Conservation (phyloP, 108 stramenopile genomes). For the Schizochytrium sp. region DNA sequence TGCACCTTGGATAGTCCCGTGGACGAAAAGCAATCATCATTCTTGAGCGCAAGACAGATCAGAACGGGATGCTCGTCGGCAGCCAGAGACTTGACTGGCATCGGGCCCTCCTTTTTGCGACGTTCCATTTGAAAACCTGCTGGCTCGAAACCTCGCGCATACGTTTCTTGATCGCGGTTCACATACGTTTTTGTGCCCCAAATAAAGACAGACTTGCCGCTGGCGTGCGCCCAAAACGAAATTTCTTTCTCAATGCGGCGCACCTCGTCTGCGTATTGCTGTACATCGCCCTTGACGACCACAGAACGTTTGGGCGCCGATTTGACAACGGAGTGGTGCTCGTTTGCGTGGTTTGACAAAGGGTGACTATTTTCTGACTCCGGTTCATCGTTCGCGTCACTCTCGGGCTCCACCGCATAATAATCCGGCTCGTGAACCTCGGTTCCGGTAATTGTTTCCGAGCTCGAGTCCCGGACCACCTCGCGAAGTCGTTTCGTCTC, state of each 20-base stretch:
- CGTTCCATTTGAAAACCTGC: background rate
- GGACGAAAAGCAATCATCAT: background rate
- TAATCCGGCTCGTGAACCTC: background rate
- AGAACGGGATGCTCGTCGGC: constrained; percentile 7
- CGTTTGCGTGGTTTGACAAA: background rate
- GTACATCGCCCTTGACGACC: background rate
- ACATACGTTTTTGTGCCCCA: background rate
- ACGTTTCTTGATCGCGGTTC: background rate
- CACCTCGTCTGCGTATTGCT: background rate
- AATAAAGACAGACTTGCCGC: background rate
- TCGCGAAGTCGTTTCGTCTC: background rate
- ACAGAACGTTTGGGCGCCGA: background rate
- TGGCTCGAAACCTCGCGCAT: background rate
- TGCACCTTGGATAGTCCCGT: background rate
- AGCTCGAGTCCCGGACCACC: background rate
- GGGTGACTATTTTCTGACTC: no score
- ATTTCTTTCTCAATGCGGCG: constrained; percentile 5
- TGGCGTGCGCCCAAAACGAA: background rate
- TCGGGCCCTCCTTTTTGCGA: constrained; percentile 11
- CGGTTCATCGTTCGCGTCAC: background rate
- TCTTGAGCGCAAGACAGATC: constrained; percentile 12
- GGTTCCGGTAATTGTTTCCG: background rate
- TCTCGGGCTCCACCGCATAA: background rate
- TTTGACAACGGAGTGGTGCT: background rate
- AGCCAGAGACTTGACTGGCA: background rate